A percentile compares a stretch with the other conserved stretches of the same genome.
Conservation (phyloP, 495 filamentous ascomycete species). For the Aspergillus egyptiacus region DNA sequence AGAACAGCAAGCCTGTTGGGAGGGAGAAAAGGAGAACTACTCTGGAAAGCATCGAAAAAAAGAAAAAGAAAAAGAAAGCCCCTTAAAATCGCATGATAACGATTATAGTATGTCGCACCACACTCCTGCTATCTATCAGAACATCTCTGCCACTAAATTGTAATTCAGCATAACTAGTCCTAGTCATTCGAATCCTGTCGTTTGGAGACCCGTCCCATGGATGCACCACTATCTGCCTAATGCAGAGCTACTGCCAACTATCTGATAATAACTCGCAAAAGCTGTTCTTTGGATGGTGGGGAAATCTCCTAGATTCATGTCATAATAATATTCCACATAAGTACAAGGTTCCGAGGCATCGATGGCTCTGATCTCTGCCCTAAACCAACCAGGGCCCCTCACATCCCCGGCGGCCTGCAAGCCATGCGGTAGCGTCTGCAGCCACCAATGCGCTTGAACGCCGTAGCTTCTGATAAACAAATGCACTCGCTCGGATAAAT, state of each 20-base stretch:
- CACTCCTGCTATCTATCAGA: not conserved
- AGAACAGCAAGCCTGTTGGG: too few relatives aligned
- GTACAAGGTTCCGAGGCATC: not conserved
- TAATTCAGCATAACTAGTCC: not conserved
- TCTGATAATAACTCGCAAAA: not conserved
- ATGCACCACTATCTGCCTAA: too few relatives aligned
- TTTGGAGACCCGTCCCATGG: not conserved
- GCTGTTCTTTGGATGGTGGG: not conserved
- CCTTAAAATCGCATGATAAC: not conserved
- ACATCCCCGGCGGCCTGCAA: not conserved
- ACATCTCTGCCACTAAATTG: not conserved
- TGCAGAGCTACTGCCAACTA: not conserved
- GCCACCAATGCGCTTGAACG: not conserved
- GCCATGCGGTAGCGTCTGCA: not conserved
- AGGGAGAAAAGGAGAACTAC: not conserved
- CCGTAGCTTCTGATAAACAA: not conserved
- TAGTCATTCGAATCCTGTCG: not conserved
- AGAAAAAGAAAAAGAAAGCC: not conserved
- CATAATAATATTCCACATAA: not conserved
- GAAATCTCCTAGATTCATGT: not conserved
- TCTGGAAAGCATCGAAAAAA: not conserved
- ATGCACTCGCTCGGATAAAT: not conserved
- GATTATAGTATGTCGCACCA: too few relatives aligned
- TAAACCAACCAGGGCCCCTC: too few relatives aligned
- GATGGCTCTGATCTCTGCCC: not conserved